Evolutionary conservation across 306 rosid species (phyloP), one percentile per base, ranked within the genome.

Genomic region (Hippophae rhamnoides): DNA sequence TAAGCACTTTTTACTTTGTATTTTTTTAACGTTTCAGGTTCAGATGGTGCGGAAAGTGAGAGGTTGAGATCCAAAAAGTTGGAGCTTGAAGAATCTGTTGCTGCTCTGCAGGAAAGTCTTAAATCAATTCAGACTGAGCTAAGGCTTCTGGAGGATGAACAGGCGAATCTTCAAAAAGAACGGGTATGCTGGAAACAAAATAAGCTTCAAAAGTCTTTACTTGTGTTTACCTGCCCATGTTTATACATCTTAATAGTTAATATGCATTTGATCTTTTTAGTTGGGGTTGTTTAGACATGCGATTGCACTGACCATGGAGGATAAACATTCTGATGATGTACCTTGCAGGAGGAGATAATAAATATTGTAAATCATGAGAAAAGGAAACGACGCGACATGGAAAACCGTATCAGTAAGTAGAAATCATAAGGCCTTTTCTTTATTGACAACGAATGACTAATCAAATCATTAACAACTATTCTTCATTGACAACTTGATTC

Each of bases 41-140:
- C 65, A 61, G 89, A 87, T 69, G 73, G 56, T 31, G 86, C 86
- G 55, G 96, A 87, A 73, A 71, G 83, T 54, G 98, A 92, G 61
- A 75, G 67, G 62, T 74, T 85, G 63, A 74, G 66, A 58, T 66
- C 84, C 53, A 71, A 65, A 66, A 74, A 69, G 78, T 67, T 10
- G 71, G 95, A 85, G 56, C 89, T 78, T 69, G 84, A 87, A 71
- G 82, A 78, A 59, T 63, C 67, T 55, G 47, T 85, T 60, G 60
- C 78, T 51, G 50, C 69, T 48, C 61, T 79, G 66, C 87, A 79
- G 70, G 87, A 72, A 74, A 74, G 49, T 57, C 60, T 69, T 48
- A 76, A 63, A 63, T 76, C 54, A 43, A 67, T 77, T 74, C 80
- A 73, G 68, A 82, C 60, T 52, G 92, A 79, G 69, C 75, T 72